Conservation (phyloP, 1,284 basidiomycete genomes). For the Meripilus lineatus region DNA sequence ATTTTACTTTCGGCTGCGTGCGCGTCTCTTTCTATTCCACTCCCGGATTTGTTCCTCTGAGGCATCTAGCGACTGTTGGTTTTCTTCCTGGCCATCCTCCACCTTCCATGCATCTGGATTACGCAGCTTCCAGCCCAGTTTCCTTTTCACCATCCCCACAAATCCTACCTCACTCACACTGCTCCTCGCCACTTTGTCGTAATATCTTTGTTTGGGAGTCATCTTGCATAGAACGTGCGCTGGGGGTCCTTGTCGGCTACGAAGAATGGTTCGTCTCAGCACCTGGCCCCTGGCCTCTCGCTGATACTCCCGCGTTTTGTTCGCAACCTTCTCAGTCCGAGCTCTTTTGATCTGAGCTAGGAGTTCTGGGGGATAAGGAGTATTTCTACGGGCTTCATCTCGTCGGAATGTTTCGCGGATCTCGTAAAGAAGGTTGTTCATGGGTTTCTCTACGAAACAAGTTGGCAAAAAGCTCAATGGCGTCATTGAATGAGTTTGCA, state of each 20-base stretch:
- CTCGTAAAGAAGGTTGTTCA: too few species aligned
- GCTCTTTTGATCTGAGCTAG: conserved; percentile 43
- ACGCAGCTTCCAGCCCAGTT: conserved; percentile 44
- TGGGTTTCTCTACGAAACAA: too few species aligned
- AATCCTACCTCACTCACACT: conserved; percentile 59
- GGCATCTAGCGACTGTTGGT: conserved; percentile 31
- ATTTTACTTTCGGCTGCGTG: too few species aligned
- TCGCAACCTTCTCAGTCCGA: conserved; percentile 49
- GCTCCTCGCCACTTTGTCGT: conserved; percentile 44
- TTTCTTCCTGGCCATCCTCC: conserved; percentile 37
- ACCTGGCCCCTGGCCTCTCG: conserved; percentile 61
- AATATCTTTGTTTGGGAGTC: conserved; percentile 37
- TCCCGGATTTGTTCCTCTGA: conserved; percentile 32
- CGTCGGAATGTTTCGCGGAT: conserved; percentile 31
- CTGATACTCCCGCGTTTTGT: conserved; percentile 54
- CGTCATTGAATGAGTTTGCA: too few species aligned
- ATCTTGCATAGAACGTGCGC: conserved; percentile 52
- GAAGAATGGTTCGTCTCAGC: conserved; percentile 38
- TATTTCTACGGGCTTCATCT: conserved; percentile 36
- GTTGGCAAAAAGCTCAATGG: too few species aligned
- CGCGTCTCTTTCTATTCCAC: conserved; percentile 21
- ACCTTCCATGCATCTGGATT: conserved; percentile 39
- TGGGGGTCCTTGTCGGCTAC: conserved; percentile 52
- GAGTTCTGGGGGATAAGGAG: conserved; percentile 44
- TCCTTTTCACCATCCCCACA: conserved; percentile 46